Base-by-base conservation (phyloP, 768 basidiomycete species). In the Kwoniella botswanensis region DNA sequence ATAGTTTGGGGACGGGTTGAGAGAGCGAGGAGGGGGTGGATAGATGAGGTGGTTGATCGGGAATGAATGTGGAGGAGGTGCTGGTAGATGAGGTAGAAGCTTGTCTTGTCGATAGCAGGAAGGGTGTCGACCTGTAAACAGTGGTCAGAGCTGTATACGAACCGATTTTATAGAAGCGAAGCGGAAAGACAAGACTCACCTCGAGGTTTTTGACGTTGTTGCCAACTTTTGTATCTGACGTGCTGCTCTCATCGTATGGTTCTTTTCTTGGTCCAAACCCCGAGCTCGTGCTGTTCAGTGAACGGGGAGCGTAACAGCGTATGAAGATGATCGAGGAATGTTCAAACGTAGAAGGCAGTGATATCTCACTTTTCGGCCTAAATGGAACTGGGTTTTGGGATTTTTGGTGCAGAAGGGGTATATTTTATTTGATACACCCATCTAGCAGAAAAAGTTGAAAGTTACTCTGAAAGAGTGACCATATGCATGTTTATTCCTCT, bases 381-480 rank as follows among this genome's bases (percentile, higher is more conserved):
- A 56, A 57, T 35, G 26, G 21, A 52, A 35, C 12, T 18, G 58
- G 13, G 26, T 9, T 7, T 24, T 10, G 21, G 24, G 21, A 15
- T 55, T 55, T 55, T 50, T 13, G 35, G 22, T 60, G n/a, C 18
- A 10, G 59, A 12, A 41, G 4, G 13, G n/a, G 65, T 44, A 21
- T 50, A 56, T 22, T 29, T 57, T 71, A 61, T 50, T 60, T 42
- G 7, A 3, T 10, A 13, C 52, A 3, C 42, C 41, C 59, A 67
- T 46, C 26, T 67, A 53, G 35, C 35, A 35, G 35, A 35, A 67
- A 53, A 71, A 67, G 65, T 65, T 67, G 63, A 65, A 35, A 60
- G 26, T 26, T 26, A 6, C 59, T 21, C n/a, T n/a, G n/a, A n/a
- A n/a, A n/a, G n/a, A n/a, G n/a, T 60, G 10, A 24, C 17, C 57